Conservation (phyloP, 345 rosid species). For the Ceriops decandra region DNA sequence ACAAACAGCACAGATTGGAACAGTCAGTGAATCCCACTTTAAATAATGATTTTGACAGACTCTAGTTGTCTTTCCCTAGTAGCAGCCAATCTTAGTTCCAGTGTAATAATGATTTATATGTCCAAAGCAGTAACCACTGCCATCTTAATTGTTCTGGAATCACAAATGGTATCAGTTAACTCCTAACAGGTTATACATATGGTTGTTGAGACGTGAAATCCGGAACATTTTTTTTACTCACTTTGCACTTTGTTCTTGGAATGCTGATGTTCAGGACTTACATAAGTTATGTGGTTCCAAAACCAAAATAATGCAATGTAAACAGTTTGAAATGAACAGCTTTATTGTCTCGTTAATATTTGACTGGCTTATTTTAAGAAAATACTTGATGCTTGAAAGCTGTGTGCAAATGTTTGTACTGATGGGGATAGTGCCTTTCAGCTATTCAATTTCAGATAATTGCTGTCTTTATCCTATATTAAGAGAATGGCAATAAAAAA, state of each 20-base stretch:
- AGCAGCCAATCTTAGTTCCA: background rate
- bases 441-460: background rate
- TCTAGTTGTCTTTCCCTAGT: too few species aligned
- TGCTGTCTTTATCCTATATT: background rate
- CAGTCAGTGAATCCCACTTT: too few species aligned
- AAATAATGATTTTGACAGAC: too few species aligned
- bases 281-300: background rate
- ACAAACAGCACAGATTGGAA: too few species aligned
- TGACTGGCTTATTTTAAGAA: too few species aligned
- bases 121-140: background rate
- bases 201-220: conserved; percentile 1
- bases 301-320: background rate
- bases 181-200: conserved; percentile 1
- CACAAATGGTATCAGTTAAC: background rate
- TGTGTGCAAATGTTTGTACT: background rate
- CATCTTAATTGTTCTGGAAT: background rate
- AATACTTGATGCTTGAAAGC: background rate
- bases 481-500: background rate
- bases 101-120: conserved; percentile 1
- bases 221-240: background rate
- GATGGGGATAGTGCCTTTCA: background rate
- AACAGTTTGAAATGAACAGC: background rate
- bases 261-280: background rate
- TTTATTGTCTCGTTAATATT: background rate
- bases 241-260: conserved; percentile 8